Base-by-base conservation (phyloP, 768 basidiomycete species). In the Leccinum disarticulatum region DNA sequence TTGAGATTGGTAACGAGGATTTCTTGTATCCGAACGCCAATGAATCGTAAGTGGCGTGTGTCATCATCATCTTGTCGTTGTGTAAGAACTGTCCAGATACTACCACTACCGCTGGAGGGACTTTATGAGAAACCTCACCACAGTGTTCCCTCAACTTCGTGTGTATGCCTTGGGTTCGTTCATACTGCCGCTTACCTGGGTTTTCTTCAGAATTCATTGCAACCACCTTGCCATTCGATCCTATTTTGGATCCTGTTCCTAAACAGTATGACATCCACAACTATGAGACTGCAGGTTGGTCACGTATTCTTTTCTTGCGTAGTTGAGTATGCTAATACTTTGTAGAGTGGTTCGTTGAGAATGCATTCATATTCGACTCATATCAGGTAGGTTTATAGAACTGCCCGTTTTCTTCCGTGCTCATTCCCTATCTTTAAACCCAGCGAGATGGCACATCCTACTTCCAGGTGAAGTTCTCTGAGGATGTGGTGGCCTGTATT, bases 1-100 rank as follows among this genome's bases (percentile, higher is more conserved):
- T 85, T 5, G 83, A 85, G 66, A 73, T 85, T 6, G 84, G 84
- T n/a, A 87, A 87, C 63, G 85, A 87, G 73, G 81, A 82, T 61
- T 78, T 79, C 66, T 76, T 81, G 36, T 71, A 76, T 1, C 62
- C 76, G 15, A 3, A 36, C 36, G 36, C 36, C 7, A 7, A 36
- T 4, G 51, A 62, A 9, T 72, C 79, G 73, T 14, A 15, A 15
- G 11, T 19, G 17, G 13, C 28, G 17, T n/a, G 10, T 27, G 13
- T 49, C 22, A 7, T 38, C 22, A 17, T 36, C 2, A 35, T 35
- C 35, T 35, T 35, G 14, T 52, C 17, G 6, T 27, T 11, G 7
- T 6, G 10, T 9, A 43, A 7, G 6, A 49, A 41, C 14, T 11
- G 17, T 13, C 19, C 28, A 81, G 80, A 17, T 83, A 83, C 60